Base-by-base conservation (phyloP, 257 asterid genomes). In the Plantago major region DNA sequence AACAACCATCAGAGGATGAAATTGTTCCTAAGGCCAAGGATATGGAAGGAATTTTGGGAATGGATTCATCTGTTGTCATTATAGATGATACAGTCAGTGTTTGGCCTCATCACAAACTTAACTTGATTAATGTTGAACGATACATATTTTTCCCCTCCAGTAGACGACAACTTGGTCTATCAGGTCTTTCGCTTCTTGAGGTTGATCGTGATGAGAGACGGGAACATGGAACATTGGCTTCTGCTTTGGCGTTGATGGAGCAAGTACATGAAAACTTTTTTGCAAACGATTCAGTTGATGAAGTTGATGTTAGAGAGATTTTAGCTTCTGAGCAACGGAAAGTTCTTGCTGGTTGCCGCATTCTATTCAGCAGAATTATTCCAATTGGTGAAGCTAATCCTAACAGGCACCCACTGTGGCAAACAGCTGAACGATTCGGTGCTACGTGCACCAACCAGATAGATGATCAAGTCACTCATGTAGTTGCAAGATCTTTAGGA, bases 141-240 rank as follows among this genome's bases (percentile, higher is more conserved):
- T 84, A 78, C 67, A 2, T 91, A 22, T 91, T 84, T 73, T 91
- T 91, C 60, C 98, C 98, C 17, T 91, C 95, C 73, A 91, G 96
- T 73, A 74, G 98, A 62, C 85, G 96, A 53, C 98, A 91, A 64
- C 88, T 91, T 78, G 98, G 98, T 66, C 86, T 91, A 49, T 75
- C 79, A 12, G 96, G 98, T 52, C 96, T 92, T 46, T 91, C 98
- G 69, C 93, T 91, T 44, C 94, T 91, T 59, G 98, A 91, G 83
- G 86, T 88, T 48, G 96, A 88, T 81, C 96, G 86, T 52, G 98
- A 91, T 62, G 98, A 91, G 82, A 84, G 98, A 71, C 87, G 89
- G 49, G 98, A 91, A 80, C 91, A 84, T 64, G 98, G 98, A 67
- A 91, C 94, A 7, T 72, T 91, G 82, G 96, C 96, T 33, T 81